phyloP scores from a whole-genome alignment of 805 yeast species.

The Candida hungchunana region DNA sequence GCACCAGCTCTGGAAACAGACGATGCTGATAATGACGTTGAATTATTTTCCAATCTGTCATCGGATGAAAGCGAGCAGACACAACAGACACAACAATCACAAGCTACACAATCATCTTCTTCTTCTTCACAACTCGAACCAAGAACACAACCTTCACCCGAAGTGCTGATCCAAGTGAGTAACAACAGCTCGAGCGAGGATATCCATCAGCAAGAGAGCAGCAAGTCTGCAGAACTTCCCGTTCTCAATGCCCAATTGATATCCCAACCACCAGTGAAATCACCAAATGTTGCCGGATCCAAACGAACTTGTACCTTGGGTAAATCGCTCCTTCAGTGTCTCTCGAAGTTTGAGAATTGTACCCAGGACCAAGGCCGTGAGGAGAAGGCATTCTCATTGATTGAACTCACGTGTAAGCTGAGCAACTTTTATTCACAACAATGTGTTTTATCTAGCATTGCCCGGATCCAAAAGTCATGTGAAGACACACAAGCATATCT shows the following conservation, averaged over 20 bases:
- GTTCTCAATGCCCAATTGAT: constrained; percentile 10
- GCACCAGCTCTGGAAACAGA: constrained; percentile 23
- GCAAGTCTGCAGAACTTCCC: constrained; percentile 13
- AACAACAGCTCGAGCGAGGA: constrained; percentile 14
- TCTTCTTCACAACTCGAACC: constrained; percentile 12
- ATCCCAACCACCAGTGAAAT: neutral
- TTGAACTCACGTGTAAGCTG: constrained; percentile 17
- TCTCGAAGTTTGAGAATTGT: constrained; percentile 20
- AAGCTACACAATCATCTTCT: constrained; percentile 4
- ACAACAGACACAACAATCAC: constrained; percentile 4
- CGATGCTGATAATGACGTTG: constrained; percentile 36
- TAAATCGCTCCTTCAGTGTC: constrained; percentile 20
- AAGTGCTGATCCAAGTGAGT: constrained; percentile 9
- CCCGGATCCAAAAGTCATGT: constrained; percentile 9
- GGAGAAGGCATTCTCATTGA: constrained; percentile 15
- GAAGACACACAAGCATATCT: constrained; percentile 20
- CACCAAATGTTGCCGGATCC: constrained; percentile 1
- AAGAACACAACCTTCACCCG: constrained; percentile 8
- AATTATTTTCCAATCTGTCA: constrained; percentile 25
- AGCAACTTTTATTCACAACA: constrained; percentile 19
- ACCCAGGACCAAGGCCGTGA: constrained; percentile 13
- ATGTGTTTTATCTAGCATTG: constrained; percentile 4
- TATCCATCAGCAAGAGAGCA: constrained; percentile 6
- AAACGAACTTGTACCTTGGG: constrained; percentile 10
- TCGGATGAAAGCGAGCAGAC: constrained; percentile 19